Conservation (phyloP, 78 protist species). For the Dictyostelium capitatum region DNA sequence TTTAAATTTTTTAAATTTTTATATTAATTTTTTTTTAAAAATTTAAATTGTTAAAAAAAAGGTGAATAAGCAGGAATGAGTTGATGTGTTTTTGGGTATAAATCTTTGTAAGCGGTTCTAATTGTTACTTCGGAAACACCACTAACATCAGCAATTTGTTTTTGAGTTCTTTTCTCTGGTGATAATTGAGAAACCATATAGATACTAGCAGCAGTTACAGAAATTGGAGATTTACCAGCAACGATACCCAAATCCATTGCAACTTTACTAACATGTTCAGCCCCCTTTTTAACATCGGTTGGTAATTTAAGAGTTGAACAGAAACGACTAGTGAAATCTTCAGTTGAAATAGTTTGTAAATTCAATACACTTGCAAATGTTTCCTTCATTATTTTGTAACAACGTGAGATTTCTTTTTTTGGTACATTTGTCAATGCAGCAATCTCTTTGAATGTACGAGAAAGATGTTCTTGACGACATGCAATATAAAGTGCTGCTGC, state of each 20-base stretch:
- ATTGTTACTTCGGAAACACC: conserved; percentile 75
- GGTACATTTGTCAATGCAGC: conserved; percentile 54
- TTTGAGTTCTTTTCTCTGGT: conserved; percentile 73
- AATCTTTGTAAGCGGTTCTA: conserved; percentile 63
- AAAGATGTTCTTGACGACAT: conserved; percentile 41
- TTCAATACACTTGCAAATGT: not conserved
- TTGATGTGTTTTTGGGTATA: conserved; percentile 35
- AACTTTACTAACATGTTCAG: conserved; percentile 60
- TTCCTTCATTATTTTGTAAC: conserved; percentile 68
- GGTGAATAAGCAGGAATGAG: conserved; percentile 51
- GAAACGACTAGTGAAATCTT: conserved; percentile 69
- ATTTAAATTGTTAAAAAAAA: conserved; percentile 4
- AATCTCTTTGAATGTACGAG: conserved; percentile 69
- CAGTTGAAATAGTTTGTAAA: conserved; percentile 65
- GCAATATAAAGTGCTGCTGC: conserved; percentile 68
- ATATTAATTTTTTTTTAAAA: conserved; percentile 20
- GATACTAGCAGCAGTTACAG: conserved; percentile 71
- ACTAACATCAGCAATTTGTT: conserved; percentile 47
- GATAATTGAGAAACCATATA: conserved; percentile 63
- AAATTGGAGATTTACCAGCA: conserved; percentile 74
- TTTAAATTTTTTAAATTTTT: not conserved
- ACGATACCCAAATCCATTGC: conserved; percentile 74
- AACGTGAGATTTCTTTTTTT: conserved; percentile 40
- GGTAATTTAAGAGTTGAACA: conserved; percentile 51
- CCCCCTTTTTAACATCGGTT: conserved; percentile 47